A percentile compares a stretch with the other conserved stretches of the same genome.
Evolutionary conservation across 306 rosid genomes (phyloP).

Genomic region (Lotus japonicus): DNA sequence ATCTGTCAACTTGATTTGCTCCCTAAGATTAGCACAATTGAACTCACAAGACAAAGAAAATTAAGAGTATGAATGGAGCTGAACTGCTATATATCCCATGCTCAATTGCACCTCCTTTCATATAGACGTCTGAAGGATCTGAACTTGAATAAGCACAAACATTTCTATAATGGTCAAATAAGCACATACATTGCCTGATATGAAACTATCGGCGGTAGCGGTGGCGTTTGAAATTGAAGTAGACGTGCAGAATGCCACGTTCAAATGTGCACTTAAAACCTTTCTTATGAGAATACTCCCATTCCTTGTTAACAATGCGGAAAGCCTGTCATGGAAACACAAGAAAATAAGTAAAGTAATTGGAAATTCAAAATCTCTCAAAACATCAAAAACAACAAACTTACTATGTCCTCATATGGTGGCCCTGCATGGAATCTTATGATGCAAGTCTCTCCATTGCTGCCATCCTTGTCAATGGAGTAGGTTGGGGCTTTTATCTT

Average conservation of each 20-base stretch:
- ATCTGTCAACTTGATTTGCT: no score
- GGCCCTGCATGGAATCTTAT: conserved; percentile 94
- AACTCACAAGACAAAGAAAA: no score
- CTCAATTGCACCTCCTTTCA: no score
- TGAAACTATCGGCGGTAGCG: conserved; percentile 65
- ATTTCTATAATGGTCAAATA: no score
- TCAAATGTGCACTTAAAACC: conserved; percentile 91
- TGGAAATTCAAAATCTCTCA: not conserved
- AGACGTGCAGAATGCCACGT: conserved; percentile 81
- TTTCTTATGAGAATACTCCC: conserved; percentile 92
- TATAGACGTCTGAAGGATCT: no score
- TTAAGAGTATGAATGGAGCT: no score
- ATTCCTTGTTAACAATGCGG: conserved; percentile 89
- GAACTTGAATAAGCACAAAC: no score
- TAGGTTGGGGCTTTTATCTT: conserved; percentile 78
- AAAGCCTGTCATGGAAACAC: conserved; percentile 49
- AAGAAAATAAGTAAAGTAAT: not conserved
- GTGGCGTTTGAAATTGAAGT: conserved; percentile 83
- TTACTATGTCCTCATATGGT: conserved; percentile 86
- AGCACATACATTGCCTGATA: not conserved
- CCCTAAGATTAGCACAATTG: no score
- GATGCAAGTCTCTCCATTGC: conserved; percentile 82
- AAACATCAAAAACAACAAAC: conserved; percentile 21
- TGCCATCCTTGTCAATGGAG: conserved; percentile 85
- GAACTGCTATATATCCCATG: no score